Percentiles rank a stretch among this genome's conserved stretches.
Conservation (phyloP, 169 alveolate genomes). For the Babesia microti region DNA sequence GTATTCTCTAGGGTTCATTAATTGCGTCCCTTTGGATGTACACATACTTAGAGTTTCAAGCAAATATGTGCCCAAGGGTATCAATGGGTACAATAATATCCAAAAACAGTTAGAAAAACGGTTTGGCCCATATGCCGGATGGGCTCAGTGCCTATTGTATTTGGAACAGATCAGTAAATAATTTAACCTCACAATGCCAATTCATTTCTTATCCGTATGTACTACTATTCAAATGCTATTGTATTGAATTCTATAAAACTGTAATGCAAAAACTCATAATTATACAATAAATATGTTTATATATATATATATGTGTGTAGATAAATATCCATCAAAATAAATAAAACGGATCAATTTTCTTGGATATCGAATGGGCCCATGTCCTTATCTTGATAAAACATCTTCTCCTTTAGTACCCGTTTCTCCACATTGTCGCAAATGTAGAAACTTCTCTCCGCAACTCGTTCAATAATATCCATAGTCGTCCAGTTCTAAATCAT, state of each 20-base stretch:
- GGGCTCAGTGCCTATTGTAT: no score
- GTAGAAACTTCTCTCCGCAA: constrained; percentile 20
- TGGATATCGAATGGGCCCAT: background rate
- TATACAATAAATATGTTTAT: background rate
- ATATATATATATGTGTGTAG: background rate
- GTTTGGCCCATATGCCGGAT: no score
- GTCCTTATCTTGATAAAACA: constrained; percentile 4
- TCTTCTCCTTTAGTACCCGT: constrained; percentile 14
- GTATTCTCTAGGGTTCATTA: constrained; percentile 65
- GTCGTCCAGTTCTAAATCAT: no score
- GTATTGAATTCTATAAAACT: background rate
- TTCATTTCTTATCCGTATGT: background rate
- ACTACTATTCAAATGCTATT: background rate
- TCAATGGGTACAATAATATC: no score
- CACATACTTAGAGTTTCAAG: constrained; percentile 57
- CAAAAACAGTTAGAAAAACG: no score
- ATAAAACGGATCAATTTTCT: background rate
- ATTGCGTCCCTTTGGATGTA: constrained; percentile 80
- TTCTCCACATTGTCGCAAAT: constrained; percentile 16
- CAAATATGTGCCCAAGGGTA: no score
- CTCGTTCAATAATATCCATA: constrained; percentile 28
- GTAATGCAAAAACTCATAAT: background rate
- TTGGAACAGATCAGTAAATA: no score
- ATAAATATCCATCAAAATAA: background rate
- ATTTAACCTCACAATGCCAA: no score